These are phyloP conservation scores for Tulasnella sp. DNA, from an alignment of 768 basidiomycete species.

Conservation along the genomic window DNA sequence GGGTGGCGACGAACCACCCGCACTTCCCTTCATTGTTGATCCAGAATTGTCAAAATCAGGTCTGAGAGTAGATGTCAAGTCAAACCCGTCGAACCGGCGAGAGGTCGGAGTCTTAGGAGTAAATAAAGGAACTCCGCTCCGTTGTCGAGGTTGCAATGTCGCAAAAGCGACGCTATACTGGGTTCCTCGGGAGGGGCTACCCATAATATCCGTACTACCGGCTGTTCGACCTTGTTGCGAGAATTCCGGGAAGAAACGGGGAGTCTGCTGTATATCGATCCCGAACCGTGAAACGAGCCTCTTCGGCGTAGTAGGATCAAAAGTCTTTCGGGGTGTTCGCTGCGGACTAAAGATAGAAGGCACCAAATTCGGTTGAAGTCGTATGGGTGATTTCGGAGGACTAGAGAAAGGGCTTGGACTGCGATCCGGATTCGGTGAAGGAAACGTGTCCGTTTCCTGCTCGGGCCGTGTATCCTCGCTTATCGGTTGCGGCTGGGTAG, in stretches of 20 bases:
- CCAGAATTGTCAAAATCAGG: no score
- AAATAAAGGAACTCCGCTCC: no score
- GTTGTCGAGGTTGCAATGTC: neutral
- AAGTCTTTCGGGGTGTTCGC: neutral
- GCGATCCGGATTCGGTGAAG: neutral
- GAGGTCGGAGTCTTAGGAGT: neutral
- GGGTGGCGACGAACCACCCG: no score
- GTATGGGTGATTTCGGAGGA: slow-evolving; percentile 4
- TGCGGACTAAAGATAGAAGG: neutral
- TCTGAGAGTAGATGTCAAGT: no score
- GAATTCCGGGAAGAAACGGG: neutral
- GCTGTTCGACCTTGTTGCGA: neutral
- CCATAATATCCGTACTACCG: neutral
- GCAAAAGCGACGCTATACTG: slow-evolving; percentile 7
- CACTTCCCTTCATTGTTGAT: no score
- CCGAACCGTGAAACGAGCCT: slow-evolving; percentile 1
- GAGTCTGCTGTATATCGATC: neutral
- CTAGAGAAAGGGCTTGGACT: neutral
- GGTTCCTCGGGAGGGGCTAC: slow-evolving; percentile 8
- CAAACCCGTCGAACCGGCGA: neutral
- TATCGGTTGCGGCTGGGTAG: no score
- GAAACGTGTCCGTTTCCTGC: neutral
- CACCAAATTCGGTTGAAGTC: neutral
- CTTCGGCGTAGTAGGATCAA: no score
- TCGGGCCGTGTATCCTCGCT: neutral